Evolutionary conservation across 2,329 filamentous ascomycete genomes (phyloP).

Genomic region (Waltergamsia citrina): DNA sequence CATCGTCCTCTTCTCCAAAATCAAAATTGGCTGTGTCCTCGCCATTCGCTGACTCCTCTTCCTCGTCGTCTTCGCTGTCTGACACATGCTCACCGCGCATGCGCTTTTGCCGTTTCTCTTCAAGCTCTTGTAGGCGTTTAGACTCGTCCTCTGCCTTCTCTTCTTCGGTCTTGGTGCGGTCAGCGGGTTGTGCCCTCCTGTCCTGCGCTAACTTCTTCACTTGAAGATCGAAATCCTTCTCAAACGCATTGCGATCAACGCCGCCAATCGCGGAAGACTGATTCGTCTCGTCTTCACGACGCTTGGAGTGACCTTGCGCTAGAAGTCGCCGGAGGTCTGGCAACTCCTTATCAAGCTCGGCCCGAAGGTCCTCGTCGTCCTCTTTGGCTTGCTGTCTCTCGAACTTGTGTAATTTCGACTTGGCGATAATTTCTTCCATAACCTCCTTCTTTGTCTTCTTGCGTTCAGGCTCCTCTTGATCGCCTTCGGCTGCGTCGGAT

Average conservation of each 20-base stretch:
- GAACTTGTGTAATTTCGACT: slow-evolving; percentile 92
- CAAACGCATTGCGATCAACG: slow-evolving; percentile 58
- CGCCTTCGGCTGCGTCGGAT: slow-evolving; percentile 34
- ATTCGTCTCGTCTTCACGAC: slow-evolving; percentile 12
- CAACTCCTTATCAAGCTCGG: slow-evolving; percentile 77
- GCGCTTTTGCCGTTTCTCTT: slow-evolving; percentile 70
- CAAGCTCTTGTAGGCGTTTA: slow-evolving; percentile 65
- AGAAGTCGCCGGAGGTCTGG: slow-evolving; percentile 67
- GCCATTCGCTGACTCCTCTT: slow-evolving; percentile 22
- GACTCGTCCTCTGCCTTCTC: slow-evolving; percentile 74
- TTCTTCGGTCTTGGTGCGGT: slow-evolving; percentile 85
- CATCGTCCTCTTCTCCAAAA: slow-evolving; percentile 38
- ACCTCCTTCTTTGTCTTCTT: slow-evolving; percentile 96
- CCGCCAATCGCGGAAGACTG: slow-evolving; percentile 26
- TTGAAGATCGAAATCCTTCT: slow-evolving; percentile 81
- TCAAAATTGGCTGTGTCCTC: slow-evolving; percentile 49
- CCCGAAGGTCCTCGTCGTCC: slow-evolving; percentile 80
- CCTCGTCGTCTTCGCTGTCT: slow-evolving; percentile 50
- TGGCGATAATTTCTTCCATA: slow-evolving; percentile 95
- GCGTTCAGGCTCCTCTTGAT: slow-evolving; percentile 53
- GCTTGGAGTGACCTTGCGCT: slow-evolving; percentile 31
- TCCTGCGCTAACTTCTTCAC: slow-evolving; percentile 78
- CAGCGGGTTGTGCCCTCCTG: slow-evolving; percentile 72
- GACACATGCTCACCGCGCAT: slow-evolving; percentile 78
- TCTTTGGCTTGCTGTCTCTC: slow-evolving; percentile 89